These are phyloP conservation scores for Suillus ampliporus DNA, from an alignment of 768 basidiomycete genomes.

Conservation along the genomic window DNA sequence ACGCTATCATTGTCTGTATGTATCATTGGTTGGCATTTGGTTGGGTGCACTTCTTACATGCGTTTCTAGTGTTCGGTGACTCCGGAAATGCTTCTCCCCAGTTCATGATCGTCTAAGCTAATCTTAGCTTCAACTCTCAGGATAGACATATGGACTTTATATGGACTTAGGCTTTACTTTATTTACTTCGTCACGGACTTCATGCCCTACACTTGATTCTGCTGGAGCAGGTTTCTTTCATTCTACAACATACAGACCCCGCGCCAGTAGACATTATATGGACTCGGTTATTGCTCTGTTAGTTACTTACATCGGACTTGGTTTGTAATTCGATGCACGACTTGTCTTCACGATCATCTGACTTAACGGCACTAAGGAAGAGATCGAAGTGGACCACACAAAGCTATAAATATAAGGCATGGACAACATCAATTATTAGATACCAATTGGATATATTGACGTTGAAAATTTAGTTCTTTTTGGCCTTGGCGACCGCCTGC, in stretches of 20 bases:
- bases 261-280: slow-evolving; percentile 17
- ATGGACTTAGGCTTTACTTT: slow-evolving; percentile 1
- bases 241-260: slow-evolving; percentile 13
- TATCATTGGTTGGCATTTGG: slow-evolving; percentile 19
- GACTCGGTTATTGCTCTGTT: slow-evolving; percentile 23
- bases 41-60: neutral
- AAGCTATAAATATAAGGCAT: neutral
- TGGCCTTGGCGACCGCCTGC: slow-evolving; percentile 40
- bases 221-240: slow-evolving; percentile 10
- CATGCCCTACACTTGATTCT: slow-evolving; percentile 1
- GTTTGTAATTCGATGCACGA: neutral
- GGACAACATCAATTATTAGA: neutral
- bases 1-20: slow-evolving; percentile 72
- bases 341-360: neutral
- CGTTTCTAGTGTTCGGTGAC: slow-evolving; percentile 62
- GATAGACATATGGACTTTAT: neutral
- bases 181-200: slow-evolving; percentile 7
- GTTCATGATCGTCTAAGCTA: slow-evolving; percentile 54
- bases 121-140: neutral
- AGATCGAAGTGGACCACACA: neutral
- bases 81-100: slow-evolving; percentile 65
- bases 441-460: neutral
- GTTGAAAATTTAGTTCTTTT: slow-evolving; percentile 35
- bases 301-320: neutral
- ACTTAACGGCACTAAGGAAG: neutral